These are phyloP conservation scores for Nepenthes gracilis DNA, from an alignment of 148 eudicot genomes.

Conservation along the genomic window DNA sequence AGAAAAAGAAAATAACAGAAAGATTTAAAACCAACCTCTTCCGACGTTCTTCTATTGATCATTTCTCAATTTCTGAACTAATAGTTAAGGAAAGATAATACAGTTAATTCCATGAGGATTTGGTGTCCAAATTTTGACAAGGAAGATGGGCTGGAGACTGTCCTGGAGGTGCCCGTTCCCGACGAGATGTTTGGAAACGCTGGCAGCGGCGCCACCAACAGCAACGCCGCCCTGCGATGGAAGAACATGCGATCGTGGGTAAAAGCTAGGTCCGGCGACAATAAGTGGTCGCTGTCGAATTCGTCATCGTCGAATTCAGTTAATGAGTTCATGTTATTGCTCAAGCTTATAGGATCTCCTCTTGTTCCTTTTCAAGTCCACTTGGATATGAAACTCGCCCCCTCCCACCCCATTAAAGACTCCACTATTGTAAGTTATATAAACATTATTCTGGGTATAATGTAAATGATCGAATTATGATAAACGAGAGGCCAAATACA, in stretches of 20 bases:
- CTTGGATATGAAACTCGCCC: slow-evolving; percentile 9
- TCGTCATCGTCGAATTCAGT: slow-evolving; percentile 7
- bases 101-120: slow-evolving; percentile 39
- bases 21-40: no score
- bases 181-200: slow-evolving; percentile 56
- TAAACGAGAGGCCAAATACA: no score
- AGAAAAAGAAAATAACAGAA: no score
- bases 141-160: slow-evolving; percentile 82
- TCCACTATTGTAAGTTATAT: slow-evolving; percentile 59
- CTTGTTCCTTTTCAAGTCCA: slow-evolving; percentile 61
- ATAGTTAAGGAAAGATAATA: no score
- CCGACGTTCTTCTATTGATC: no score
- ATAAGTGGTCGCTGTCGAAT: background rate
- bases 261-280: slow-evolving; percentile 18
- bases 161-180: slow-evolving; percentile 85
- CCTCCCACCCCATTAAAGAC: slow-evolving; percentile 36
- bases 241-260: slow-evolving; percentile 68
- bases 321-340: slow-evolving; percentile 60
- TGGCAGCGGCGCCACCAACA: background rate
- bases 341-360: slow-evolving; percentile 85
- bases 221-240: slow-evolving; percentile 20
- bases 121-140: slow-evolving; percentile 71
- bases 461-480: background rate
- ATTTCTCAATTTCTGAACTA: no score
- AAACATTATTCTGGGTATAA: background rate